Evolutionary conservation across 805 yeast species (phyloP), one percentile per base, ranked within the genome.

Genomic region (Barnettozyma siamensis): DNA sequence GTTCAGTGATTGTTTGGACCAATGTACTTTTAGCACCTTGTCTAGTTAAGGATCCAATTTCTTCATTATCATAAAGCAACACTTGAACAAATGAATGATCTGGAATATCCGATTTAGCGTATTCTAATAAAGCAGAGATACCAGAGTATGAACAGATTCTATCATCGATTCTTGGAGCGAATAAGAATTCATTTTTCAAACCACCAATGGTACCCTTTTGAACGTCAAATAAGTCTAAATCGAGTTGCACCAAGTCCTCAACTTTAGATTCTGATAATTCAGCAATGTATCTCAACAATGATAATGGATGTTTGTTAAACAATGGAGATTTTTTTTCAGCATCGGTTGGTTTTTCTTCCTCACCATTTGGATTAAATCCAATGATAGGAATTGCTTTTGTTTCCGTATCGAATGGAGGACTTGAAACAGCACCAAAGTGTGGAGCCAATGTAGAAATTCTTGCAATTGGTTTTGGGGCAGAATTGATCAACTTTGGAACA

Each of bases 361-460:
- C 56, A 11, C 59, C 62, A 31, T 26, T 26, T 26, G 62, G 58
- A 29, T 59, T 59, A 50, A 70, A 82, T 0, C 88, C 95, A 40
- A 83, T 66, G 12, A 88, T 77, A 1, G 96, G 96, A 16, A 85
- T 84, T 38, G 83, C 79, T 55, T 80, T 78, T 21, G 83, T 82
- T 59, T 87, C 95, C 41, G 65, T 67, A 64, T 88, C 85, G 65
- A 81, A 84, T 6, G 89, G 89, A 8, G 82, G 82, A 19, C 63
- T 55, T 2, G 88, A 71, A 6, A 80, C 80, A 2, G 68, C 66
- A 35, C 95, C 95, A 59, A 87, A 88, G 65, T 87, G 95, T 4
- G 89, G 89, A 6, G 95, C 95, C 56, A 88, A 69, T 2, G 91
- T 74, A 5, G 95, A 94, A 40, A 87, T 83, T 51, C 79, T 79